Evolutionary conservation across 202 grass and related monocot species (phyloP).

Genomic region (Digitaria exilis): DNA sequence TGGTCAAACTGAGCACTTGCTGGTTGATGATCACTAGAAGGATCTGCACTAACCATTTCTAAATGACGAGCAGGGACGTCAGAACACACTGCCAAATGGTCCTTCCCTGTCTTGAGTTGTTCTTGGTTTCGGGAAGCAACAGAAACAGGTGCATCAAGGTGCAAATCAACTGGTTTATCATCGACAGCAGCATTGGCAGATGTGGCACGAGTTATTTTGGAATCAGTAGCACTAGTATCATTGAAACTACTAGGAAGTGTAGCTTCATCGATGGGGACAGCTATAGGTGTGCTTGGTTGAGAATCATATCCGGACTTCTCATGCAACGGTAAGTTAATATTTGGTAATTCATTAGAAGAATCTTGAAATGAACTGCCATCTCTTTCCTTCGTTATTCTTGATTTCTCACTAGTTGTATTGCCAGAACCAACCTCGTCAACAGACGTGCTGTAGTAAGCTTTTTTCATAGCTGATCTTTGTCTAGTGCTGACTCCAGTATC

Average conservation of each 20-base stretch:
- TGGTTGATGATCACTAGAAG: constrained; percentile 29
- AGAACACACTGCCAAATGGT: constrained; percentile 34
- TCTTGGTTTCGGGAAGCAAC: constrained; percentile 46
- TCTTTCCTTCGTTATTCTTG: constrained; percentile 21
- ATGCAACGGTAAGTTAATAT: constrained; percentile 42
- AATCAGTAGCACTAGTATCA: constrained; percentile 20
- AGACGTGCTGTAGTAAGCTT: constrained; percentile 28
- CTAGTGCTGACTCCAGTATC: constrained; percentile 54
- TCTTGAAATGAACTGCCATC: constrained; percentile 44
- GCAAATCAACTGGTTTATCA: constrained; percentile 40
- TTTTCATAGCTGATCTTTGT: constrained; percentile 58
- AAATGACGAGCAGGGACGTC: constrained; percentile 14
- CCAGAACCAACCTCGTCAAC: constrained; percentile 39
- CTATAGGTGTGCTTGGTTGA: constrained; percentile 54
- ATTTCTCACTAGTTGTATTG: constrained; percentile 42
- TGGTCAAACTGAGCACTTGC: constrained; percentile 32
- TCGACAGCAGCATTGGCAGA: constrained; percentile 23
- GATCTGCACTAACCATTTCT: constrained; percentile 37
- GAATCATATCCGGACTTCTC: constrained; percentile 58
- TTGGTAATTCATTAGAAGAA: constrained; percentile 42
- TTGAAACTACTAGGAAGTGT: constrained; percentile 39
- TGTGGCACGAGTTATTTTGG: constrained; percentile 35
- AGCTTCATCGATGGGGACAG: constrained; percentile 57
- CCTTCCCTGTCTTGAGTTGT: constrained; percentile 45
- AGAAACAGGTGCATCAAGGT: constrained; percentile 11